A percentile compares a stretch with the other conserved stretches of the same genome.
phyloP scores from a whole-genome alignment of 1,139 yeast genomes.

The Lipomyces yarrowii region DNA sequence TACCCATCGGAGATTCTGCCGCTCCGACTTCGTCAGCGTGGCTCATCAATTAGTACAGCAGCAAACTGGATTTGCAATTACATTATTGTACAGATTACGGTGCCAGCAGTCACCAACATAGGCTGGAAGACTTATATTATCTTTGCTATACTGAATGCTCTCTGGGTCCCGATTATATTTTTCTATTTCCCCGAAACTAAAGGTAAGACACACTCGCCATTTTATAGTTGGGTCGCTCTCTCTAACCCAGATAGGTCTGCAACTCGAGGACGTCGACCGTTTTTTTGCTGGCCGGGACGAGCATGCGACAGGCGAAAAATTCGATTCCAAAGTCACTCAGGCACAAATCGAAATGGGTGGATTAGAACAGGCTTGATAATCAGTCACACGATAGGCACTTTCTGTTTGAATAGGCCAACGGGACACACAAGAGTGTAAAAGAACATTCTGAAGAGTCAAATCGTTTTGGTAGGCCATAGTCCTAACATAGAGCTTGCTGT shows the following conservation, averaged over 20 bases:
- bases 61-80: slow-evolving; percentile 80
- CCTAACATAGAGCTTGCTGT: too few relatives aligned
- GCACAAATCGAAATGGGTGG: background rate
- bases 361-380: background rate
- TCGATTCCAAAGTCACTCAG: background rate
- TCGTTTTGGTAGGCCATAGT: too few relatives aligned
- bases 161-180: slow-evolving; percentile 49
- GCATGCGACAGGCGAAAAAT: background rate
- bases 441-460: too few relatives aligned
- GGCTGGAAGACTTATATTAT: slow-evolving; percentile 64
- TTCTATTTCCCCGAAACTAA: slow-evolving; percentile 67
- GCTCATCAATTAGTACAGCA: slow-evolving; percentile 70
- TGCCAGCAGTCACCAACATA: slow-evolving; percentile 57
- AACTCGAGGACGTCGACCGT: slow-evolving; percentile 67
- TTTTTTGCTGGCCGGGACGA: slow-evolving; percentile 41
- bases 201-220: slow-evolving; percentile 44
- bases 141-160: slow-evolving; percentile 44
- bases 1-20: slow-evolving; percentile 73
- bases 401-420: too few relatives aligned
- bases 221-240: slow-evolving; percentile 3
- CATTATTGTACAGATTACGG: slow-evolving; percentile 58
- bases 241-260: slow-evolving; percentile 43
- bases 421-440: too few relatives aligned
- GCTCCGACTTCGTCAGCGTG: slow-evolving; percentile 70
- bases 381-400: background rate